These are phyloP conservation scores for Talaromyces verruculosus DNA, from an alignment of 2,329 filamentous ascomycete genomes.

Conservation along the genomic window DNA sequence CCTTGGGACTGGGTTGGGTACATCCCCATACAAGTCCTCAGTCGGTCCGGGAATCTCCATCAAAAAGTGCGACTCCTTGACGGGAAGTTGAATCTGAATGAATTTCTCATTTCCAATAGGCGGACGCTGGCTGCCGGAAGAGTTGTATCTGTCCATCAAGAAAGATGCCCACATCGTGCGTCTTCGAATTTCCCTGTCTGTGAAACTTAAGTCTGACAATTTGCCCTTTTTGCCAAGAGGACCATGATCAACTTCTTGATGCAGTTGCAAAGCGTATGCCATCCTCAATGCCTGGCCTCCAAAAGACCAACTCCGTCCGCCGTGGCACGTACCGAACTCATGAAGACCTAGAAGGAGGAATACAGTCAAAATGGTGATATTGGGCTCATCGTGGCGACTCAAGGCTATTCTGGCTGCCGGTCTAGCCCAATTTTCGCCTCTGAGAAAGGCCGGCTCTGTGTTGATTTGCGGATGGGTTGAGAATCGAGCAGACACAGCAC, in stretches of 20 bases:
- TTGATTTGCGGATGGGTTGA: slow-evolving; percentile 81
- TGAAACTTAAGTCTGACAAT: slow-evolving; percentile 72
- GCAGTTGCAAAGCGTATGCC: slow-evolving; percentile 92
- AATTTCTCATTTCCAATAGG: slow-evolving; percentile 89
- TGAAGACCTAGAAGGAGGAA: slow-evolving; percentile 85
- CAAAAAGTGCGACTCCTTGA: slow-evolving; percentile 85
- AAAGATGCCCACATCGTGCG: slow-evolving; percentile 99
- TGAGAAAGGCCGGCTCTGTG: slow-evolving; percentile 75
- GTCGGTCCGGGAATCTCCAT: slow-evolving; percentile 88
- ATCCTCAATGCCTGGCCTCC: slow-evolving; percentile 93
- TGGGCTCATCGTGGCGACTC: slow-evolving; percentile 87
- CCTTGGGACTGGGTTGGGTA: slow-evolving; percentile 61
- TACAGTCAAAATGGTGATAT: slow-evolving; percentile 92
- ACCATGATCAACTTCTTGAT: slow-evolving; percentile 85
- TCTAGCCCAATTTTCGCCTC: slow-evolving; percentile 87
- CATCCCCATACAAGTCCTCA: slow-evolving; percentile 73
- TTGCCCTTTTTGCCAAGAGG: slow-evolving; percentile 61
- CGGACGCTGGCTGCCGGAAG: slow-evolving; percentile 87
- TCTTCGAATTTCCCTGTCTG: slow-evolving; percentile 87
- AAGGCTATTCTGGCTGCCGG: slow-evolving; percentile 84
- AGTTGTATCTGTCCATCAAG: slow-evolving; percentile 96
- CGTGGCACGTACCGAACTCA: slow-evolving; percentile 95
- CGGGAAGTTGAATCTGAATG: slow-evolving; percentile 83
- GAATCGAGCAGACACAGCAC: slow-evolving; percentile 91
- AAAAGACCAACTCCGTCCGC: slow-evolving; percentile 91